These are phyloP conservation scores for Perkinsus olseni DNA, from an alignment of 169 alveolate species.

Conservation along the genomic window DNA sequence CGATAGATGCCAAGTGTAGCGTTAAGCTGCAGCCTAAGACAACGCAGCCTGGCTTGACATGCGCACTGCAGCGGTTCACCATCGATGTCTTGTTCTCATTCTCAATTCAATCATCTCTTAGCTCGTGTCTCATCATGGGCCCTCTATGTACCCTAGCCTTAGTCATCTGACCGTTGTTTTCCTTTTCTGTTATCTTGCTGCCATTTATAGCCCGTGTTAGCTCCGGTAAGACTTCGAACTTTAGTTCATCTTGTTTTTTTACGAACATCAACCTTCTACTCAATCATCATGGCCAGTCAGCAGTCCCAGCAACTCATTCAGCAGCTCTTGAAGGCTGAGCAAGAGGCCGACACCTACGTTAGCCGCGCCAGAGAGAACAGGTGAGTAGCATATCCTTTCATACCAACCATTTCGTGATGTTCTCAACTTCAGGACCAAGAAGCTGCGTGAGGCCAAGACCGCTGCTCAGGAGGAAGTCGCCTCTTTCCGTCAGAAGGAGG, in stretches of 20 bases:
- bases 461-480: neutral
- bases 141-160: neutral
- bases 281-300: neutral
- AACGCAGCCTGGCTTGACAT: neutral
- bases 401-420: neutral
- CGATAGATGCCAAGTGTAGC: neutral
- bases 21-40: constrained; percentile 3
- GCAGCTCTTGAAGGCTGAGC: constrained; percentile 1
- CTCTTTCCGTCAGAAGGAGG: neutral
- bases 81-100: too few relatives aligned
- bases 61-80: neutral
- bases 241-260: neutral
- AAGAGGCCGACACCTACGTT: neutral
- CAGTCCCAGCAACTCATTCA: constrained; percentile 1
- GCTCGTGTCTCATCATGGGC: too few relatives aligned
- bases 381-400: neutral
- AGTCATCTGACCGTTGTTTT: neutral
- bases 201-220: neutral
- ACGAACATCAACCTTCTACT: neutral
- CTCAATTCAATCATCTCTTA: too few relatives aligned
- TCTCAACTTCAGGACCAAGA: neutral
- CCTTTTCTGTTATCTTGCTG: neutral
- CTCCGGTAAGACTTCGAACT: neutral
- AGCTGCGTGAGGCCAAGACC: neutral
- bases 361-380: constrained; percentile 1